Evolutionary conservation across 768 basidiomycete genomes (phyloP).

Genomic region (Megacollybia marginata): DNA sequence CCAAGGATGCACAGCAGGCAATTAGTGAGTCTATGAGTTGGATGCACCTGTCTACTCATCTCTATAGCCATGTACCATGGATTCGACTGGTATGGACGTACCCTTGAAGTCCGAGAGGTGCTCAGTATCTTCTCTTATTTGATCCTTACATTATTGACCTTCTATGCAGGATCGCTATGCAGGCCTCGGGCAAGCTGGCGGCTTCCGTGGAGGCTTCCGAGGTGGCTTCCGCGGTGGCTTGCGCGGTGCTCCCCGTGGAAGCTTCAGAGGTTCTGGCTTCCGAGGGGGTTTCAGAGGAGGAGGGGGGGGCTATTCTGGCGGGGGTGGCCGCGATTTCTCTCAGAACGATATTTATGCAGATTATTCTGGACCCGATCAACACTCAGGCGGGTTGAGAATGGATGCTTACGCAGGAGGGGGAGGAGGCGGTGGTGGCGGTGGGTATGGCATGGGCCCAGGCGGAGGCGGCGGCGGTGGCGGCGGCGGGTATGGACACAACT

Average conservation of each 20-base stretch:
- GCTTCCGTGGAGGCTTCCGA: constrained; percentile 40
- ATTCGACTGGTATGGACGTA: constrained; percentile 94
- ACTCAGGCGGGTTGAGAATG: constrained; percentile 32
- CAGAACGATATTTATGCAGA: constrained; percentile 89
- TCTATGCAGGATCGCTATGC: constrained; percentile 78
- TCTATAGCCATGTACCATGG: constrained; percentile 87
- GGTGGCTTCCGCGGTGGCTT: constrained; percentile 21
- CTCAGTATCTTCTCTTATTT: not conserved
- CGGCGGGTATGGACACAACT: constrained; percentile 11
- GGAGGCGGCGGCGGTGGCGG: constrained; percentile 23
- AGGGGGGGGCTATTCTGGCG: constrained; percentile 7
- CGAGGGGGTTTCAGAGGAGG: constrained; percentile 41
- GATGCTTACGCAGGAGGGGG: constrained; percentile 25
- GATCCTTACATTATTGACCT: not conserved
- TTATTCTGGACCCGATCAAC: constrained; percentile 83
- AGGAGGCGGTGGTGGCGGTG: constrained; percentile 23
- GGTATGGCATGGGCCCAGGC: constrained; percentile 26
- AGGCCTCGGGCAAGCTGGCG: constrained; percentile 62
- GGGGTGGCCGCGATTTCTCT: constrained; percentile 69
- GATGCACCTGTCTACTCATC: constrained; percentile 4
- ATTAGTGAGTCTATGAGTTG: constrained; percentile 54
- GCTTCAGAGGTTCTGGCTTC: constrained; percentile 20
- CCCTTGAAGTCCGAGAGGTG: constrained; percentile 94
- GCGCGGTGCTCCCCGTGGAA: constrained; percentile 12
- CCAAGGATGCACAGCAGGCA: constrained; percentile 86